Evolutionary conservation across 176 grass and related monocot genomes (phyloP).

Genomic region (Raddia distichophylla): DNA sequence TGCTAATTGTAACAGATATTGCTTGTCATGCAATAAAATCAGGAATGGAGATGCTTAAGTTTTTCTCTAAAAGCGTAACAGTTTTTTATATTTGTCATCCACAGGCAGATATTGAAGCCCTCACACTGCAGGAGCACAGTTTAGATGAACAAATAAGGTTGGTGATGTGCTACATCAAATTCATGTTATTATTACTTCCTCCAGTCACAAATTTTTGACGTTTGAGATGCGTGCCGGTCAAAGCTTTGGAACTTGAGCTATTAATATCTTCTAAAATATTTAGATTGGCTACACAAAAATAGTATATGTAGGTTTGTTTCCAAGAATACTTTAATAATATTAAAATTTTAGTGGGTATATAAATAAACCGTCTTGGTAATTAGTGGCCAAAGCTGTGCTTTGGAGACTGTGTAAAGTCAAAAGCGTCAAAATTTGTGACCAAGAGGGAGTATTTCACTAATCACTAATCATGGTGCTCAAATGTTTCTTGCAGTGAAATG

Average conservation of each 20-base stretch:
- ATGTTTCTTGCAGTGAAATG: constrained; percentile 68
- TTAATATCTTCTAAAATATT: no score
- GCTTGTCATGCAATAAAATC: constrained; percentile 19
- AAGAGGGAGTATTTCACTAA: constrained; percentile 19
- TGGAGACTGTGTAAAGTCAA: no score
- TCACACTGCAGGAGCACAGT: constrained; percentile 62
- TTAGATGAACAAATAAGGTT: constrained; percentile 85
- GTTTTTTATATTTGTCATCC: constrained; percentile 12
- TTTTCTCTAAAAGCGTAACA: not conserved
- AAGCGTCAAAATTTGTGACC: no score
- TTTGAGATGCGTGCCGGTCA: no score
- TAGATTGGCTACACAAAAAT: no score
- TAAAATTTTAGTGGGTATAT: no score
- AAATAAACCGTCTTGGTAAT: no score
- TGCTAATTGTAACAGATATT: constrained; percentile 6
- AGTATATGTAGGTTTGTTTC: no score
- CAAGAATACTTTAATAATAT: no score
- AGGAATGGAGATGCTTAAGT: constrained; percentile 22
- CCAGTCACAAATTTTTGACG: no score
- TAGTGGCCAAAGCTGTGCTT: no score
- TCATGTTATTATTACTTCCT: not conserved
- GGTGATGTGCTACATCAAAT: constrained; percentile 30
- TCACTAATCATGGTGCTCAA: constrained; percentile 22
- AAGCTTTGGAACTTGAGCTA: no score
- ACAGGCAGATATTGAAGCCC: constrained; percentile 79